Evolutionary conservation across 441 rosid genomes (phyloP).

Genomic region (Bocquillonia castaneifolia): DNA sequence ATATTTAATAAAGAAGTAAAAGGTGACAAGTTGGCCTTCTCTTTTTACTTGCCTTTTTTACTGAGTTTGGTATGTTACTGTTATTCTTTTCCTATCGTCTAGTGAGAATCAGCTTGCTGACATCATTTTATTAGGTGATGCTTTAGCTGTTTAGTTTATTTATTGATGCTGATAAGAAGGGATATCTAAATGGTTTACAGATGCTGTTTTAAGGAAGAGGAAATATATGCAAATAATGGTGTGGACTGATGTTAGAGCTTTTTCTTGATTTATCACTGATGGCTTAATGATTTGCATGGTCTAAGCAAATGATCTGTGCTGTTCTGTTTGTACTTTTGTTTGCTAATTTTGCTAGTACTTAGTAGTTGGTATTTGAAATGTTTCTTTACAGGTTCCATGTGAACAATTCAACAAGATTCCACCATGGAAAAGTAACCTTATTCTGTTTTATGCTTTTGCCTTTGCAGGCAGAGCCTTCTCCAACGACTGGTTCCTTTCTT

Average conservation of each 20-base stretch:
- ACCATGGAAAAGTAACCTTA: slow-evolving; percentile 1
- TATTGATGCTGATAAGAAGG: slow-evolving; percentile 20
- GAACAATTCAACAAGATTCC: slow-evolving; percentile 5
- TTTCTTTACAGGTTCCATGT: not conserved
- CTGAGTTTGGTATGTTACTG: slow-evolving; percentile 15
- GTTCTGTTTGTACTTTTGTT: slow-evolving; percentile 14
- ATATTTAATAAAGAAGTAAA: not conserved
- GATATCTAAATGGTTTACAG: slow-evolving; percentile 16
- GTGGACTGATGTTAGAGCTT: slow-evolving; percentile 10
- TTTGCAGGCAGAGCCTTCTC: slow-evolving; percentile 82
- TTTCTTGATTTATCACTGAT: slow-evolving; percentile 9
- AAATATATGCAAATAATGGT: slow-evolving; percentile 11
- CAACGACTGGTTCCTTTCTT: slow-evolving; percentile 80
- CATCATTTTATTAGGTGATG: slow-evolving; percentile 20
- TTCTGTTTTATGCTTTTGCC: slow-evolving; percentile 22
- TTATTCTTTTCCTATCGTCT: slow-evolving; percentile 2
- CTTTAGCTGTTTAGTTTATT: slow-evolving; percentile 9
- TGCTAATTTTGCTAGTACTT: slow-evolving; percentile 3
- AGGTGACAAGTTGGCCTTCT: slow-evolving; percentile 16
- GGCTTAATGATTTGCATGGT: slow-evolving; percentile 7
- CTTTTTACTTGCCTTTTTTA: not conserved
- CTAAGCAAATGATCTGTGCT: slow-evolving; percentile 16
- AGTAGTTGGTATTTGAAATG: not conserved
- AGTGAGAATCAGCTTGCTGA: slow-evolving; percentile 21
- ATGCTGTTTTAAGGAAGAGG: slow-evolving; percentile 11